Conservation (phyloP, 2,329 filamentous ascomycete genomes). For the Trichoderma pleuroti region DNA sequence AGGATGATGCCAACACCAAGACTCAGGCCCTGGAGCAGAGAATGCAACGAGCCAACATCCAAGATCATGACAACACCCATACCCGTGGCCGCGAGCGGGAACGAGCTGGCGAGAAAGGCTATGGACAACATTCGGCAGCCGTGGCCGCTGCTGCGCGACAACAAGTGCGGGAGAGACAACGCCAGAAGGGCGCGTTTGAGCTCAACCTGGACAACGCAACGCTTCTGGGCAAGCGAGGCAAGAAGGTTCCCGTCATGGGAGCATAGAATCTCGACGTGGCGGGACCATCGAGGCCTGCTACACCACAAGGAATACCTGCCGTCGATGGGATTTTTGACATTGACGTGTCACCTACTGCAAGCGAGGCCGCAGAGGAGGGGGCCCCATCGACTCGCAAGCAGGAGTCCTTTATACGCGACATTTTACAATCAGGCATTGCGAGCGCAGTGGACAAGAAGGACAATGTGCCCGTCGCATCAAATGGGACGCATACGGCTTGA, state of each 20-base stretch:
- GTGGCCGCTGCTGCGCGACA: constrained; percentile 81
- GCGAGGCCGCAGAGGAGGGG: not conserved
- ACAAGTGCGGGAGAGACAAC: constrained; percentile 65
- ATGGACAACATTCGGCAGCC: constrained; percentile 82
- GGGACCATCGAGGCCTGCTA: not conserved
- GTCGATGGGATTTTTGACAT: constrained; percentile 21
- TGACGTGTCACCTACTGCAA: constrained; percentile 9
- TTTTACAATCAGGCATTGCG: constrained; percentile 10
- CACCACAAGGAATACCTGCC: constrained; percentile 15
- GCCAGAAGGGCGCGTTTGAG: constrained; percentile 81
- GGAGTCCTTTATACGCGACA: constrained; percentile 7
- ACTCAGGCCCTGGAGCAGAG: constrained; percentile 78
- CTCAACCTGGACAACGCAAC: constrained; percentile 89
- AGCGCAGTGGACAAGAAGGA: not conserved
- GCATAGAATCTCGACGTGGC: constrained; percentile 29
- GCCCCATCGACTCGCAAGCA: not conserved
- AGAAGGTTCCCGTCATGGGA: constrained; percentile 49
- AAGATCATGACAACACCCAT: constrained; percentile 40
- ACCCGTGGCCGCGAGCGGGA: constrained; percentile 35
- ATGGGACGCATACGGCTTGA: constrained; percentile 11
- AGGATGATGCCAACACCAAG: constrained; percentile 36
- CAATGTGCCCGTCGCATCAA: not conserved
- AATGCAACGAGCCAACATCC: constrained; percentile 77
- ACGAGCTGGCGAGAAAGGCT: constrained; percentile 57
- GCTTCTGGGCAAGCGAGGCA: constrained; percentile 67